Conservation (phyloP, 768 basidiomycete species). For the Coprinopsis strossmayeri region DNA sequence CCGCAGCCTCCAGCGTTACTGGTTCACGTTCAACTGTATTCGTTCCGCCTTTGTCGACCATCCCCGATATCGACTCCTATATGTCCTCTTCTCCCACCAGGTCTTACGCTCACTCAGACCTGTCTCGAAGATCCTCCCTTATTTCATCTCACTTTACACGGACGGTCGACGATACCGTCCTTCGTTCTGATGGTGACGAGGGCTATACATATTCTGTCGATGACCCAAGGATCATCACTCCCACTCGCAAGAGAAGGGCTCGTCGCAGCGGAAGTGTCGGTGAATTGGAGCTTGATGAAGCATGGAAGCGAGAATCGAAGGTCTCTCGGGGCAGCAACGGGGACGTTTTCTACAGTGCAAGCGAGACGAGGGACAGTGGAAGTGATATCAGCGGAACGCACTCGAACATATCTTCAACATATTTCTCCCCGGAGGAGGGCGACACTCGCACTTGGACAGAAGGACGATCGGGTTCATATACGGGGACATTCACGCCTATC, state of each 20-base stretch:
- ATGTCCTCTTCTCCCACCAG: constrained; percentile 29
- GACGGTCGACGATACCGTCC: constrained; percentile 69
- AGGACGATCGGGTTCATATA: constrained; percentile 9
- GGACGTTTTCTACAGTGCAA: constrained; percentile 9
- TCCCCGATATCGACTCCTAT: constrained; percentile 64
- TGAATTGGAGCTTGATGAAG: constrained; percentile 60
- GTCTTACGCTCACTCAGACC: constrained; percentile 19
- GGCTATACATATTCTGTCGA: constrained; percentile 63
- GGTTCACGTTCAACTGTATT: constrained; percentile 72
- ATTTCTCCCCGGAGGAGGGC: constrained; percentile 25
- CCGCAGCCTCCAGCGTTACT: constrained; percentile 36
- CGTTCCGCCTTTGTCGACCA: constrained; percentile 64
- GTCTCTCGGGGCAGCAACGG: constrained; percentile 6
- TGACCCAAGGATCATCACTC: constrained; percentile 66
- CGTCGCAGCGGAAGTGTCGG: constrained; percentile 54
- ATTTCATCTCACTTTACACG: constrained; percentile 53
- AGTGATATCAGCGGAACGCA: background rate
- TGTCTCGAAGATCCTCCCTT: constrained; percentile 38
- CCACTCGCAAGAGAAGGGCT: constrained; percentile 33
- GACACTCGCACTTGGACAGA: constrained; percentile 5
- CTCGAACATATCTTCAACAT: constrained; percentile 29
- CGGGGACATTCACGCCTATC: constrained; percentile 8
- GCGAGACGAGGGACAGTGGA: constrained; percentile 2
- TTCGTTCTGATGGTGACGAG: constrained; percentile 52
- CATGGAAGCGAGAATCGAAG: constrained; percentile 4